Evolutionary conservation across 1,284 basidiomycete species (phyloP), one percentile per base, ranked within the genome.

Genomic region (Ganoderma leucocontextum): DNA sequence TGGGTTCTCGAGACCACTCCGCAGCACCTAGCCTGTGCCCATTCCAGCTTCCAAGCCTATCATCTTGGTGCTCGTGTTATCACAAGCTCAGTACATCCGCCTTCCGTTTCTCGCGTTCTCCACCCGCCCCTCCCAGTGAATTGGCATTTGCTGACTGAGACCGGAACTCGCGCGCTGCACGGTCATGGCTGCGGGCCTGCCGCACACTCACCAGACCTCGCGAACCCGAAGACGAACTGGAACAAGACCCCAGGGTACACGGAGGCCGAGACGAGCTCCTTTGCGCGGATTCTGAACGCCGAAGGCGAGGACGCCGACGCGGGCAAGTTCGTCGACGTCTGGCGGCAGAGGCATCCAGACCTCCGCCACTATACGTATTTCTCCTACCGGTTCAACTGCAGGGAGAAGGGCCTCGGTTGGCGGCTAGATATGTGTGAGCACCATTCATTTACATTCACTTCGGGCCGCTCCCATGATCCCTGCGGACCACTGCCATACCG

Each of bases 391-490:
- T 95, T 95, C 80, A 89, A 93, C 70, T 94, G 93, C 77, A 83
- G 95, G 53, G 78, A 78, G 67, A 96, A 95, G 75, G 92, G 94
- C 2, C 86, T 95, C 58, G 95, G 95, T 1, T 97, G 95, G 95
- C 85, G 95, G 70, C 80, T 97, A 53, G 95, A 97, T 78, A 91
- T 91, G 82, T 95, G 94, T 94, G 82, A 75, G 92, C 49, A 13
- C 58, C 63, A 35, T 70, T 68, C 41, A 52, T 38, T 42, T 49
- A 17, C n/a, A 52, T 47, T 35, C 35, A 55, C 33, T 62, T 47
- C 33, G 25, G 29, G 29, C 29, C 39, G 39, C 39, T 39, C 39
- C 9, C 39, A 13, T 39, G 39, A 39, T 13, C 9, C 39, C 39
- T 13, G 39, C 8, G 39, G 39, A 8, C 4, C 9, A 8, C 29